phyloP scores from a whole-genome alignment of 1,284 basidiomycete species.

The Austropuccinia psidii region DNA sequence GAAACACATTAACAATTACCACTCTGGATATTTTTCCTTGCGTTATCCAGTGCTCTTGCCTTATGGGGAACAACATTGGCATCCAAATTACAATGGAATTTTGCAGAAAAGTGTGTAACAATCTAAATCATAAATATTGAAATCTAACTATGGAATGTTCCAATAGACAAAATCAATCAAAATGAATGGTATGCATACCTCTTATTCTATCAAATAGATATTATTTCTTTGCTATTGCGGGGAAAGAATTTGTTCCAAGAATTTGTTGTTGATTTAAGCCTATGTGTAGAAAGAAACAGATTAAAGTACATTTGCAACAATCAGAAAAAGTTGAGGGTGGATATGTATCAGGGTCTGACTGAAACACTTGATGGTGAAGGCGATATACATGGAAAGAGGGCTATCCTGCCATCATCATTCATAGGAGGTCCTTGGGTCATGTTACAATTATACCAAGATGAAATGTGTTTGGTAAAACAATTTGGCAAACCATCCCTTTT shows the following conservation, averaged over 20 bases:
- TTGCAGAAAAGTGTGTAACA: neutral
- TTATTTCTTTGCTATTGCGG: neutral
- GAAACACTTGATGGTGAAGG: conserved; percentile 46
- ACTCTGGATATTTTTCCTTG: neutral
- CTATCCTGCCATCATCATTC: conserved; percentile 51
- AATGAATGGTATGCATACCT: neutral
- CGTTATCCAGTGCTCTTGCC: neutral
- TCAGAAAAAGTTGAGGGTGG: neutral
- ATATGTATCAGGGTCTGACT: neutral
- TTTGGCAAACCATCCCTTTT: conserved; percentile 51
- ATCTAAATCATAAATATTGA: neutral
- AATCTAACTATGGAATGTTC: neutral
- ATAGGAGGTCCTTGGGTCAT: too few species aligned
- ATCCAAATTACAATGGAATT: neutral
- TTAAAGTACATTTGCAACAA: neutral
- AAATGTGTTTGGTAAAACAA: conserved; percentile 46
- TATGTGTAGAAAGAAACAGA: neutral
- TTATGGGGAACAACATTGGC: neutral
- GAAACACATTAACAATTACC: neutral
- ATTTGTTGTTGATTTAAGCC: neutral
- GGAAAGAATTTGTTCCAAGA: neutral
- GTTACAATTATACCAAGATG: too few species aligned
- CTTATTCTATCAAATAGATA: neutral
- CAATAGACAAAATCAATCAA: neutral
- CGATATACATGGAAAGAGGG: conserved; percentile 50